Evolutionary conservation across 495 filamentous ascomycete genomes (phyloP).

Genomic region (Saxophila tyrrhenica): DNA sequence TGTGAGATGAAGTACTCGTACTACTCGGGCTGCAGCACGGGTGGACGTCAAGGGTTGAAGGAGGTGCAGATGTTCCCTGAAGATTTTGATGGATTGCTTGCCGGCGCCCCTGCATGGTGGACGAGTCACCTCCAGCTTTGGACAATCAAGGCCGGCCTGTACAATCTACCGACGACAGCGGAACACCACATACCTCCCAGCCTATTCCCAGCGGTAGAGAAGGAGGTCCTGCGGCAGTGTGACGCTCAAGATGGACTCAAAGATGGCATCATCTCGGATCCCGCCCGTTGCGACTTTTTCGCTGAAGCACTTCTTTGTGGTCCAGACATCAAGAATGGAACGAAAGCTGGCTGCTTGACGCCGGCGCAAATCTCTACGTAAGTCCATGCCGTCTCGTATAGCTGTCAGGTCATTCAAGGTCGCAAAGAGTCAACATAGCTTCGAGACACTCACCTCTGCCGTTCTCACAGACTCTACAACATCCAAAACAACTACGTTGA

Average conservation of each 20-base stretch:
- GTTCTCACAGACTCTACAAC: too few species aligned
- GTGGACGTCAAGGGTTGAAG: conserved; percentile 46
- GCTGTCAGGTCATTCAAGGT: conserved; percentile 36
- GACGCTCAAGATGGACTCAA: conserved; percentile 22
- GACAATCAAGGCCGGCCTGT: conserved; percentile 42
- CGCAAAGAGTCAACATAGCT: conserved; percentile 36
- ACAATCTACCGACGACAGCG: conserved; percentile 32
- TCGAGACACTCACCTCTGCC: too few species aligned
- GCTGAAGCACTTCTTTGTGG: conserved; percentile 19
- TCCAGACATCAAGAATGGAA: background rate
- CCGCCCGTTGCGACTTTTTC: conserved; percentile 20
- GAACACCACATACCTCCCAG: conserved; percentile 19
- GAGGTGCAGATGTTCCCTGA: conserved; percentile 40
- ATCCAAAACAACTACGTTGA: conserved; percentile 16
- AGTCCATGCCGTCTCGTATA: conserved; percentile 30
- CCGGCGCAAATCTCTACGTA: conserved; percentile 14
- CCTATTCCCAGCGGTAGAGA: conserved; percentile 24
- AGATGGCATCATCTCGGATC: conserved; percentile 28
- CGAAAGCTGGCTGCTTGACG: conserved; percentile 22
- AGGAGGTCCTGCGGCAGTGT: conserved; percentile 22
- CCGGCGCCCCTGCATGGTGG: conserved; percentile 27
- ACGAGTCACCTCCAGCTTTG: conserved; percentile 43
- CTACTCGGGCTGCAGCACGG: conserved; percentile 47
- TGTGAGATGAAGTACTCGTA: conserved; percentile 36
- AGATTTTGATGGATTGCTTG: conserved; percentile 40